These are phyloP conservation scores for Cladochytrium replicatum DNA, from an alignment of 192 early-diverging fungal genomes.

Conservation along the genomic window DNA sequence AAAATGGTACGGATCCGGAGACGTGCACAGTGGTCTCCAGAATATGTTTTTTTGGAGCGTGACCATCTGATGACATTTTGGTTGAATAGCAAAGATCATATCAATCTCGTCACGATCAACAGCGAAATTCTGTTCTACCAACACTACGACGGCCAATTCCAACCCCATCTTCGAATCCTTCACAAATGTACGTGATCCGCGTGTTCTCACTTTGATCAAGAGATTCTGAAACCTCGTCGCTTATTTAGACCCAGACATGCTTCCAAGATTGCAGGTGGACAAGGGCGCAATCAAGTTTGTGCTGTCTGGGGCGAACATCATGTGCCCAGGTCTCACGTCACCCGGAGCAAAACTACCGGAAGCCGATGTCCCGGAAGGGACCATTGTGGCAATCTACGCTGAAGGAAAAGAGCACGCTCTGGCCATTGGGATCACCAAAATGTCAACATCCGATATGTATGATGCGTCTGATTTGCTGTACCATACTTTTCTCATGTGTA, in stretches of 20 bases:
- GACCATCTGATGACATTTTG: not conserved
- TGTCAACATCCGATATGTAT: slow-evolving; percentile 85
- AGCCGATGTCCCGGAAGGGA: slow-evolving; percentile 51
- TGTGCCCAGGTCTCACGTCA: slow-evolving; percentile 97
- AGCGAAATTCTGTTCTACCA: slow-evolving; percentile 86
- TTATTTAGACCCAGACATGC: slow-evolving; percentile 69
- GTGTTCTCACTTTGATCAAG: not conserved
- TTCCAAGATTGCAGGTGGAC: slow-evolving; percentile 88
- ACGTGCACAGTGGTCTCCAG: not conserved
- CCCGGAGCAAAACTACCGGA: slow-evolving; percentile 71
- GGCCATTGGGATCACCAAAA: slow-evolving; percentile 76
- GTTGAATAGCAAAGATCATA: slow-evolving; percentile 67
- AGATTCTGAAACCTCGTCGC: not conserved
- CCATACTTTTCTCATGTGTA: not conserved
- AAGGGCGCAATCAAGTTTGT: slow-evolving; percentile 97
- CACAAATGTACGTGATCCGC: slow-evolving; percentile 67
- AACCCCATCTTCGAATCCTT: slow-evolving; percentile 75
- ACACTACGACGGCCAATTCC: slow-evolving; percentile 86
- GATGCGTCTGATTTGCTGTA: slow-evolving; percentile 10
- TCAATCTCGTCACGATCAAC: slow-evolving; percentile 75
- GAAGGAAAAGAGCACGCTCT: slow-evolving; percentile 96
- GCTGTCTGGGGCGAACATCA: slow-evolving; percentile 91
- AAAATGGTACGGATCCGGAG: slow-evolving; percentile 58
- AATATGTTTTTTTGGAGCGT: slow-evolving; percentile 18
- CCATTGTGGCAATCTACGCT: slow-evolving; percentile 79